Percentiles rank a stretch among this genome's conserved stretches.
Conservation (phyloP, 345 rosid genomes). For the Acer saccharum region DNA sequence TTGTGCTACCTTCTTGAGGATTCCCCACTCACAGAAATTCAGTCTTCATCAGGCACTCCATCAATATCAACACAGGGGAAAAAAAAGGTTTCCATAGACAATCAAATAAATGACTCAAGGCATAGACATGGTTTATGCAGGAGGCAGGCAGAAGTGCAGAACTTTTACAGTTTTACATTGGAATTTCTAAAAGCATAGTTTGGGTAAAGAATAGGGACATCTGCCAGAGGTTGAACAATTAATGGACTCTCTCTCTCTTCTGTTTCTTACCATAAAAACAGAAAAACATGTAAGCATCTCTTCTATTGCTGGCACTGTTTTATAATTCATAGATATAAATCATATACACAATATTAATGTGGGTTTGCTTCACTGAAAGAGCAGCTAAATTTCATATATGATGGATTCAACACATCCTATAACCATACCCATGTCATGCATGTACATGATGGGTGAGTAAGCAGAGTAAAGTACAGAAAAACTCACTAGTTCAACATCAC, state of each 20-base stretch:
- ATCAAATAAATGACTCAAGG: neutral
- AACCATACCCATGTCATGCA: neutral
- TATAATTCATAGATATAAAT: neutral
- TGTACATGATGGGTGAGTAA: neutral
- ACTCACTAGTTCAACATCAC: slow-evolving; percentile 1
- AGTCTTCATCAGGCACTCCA: neutral
- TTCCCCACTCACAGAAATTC: too few species aligned
- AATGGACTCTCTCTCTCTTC: neutral
- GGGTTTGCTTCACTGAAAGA: neutral
- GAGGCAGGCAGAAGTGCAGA: neutral
- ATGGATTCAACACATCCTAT: neutral
- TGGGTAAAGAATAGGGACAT: neutral
- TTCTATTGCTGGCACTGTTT: neutral
- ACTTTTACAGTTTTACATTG: neutral
- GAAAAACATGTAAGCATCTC: neutral
- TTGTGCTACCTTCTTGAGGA: neutral
- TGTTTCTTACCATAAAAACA: neutral
- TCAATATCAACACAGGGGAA: neutral
- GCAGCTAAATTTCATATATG: neutral
- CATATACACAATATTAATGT: neutral
- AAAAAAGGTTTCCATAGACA: neutral
- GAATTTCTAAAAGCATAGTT: neutral
- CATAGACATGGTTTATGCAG: neutral
- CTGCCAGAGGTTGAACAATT: neutral
- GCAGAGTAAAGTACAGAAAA: neutral